A percentile compares a stretch with the other conserved stretches of the same genome.
phyloP scores from a whole-genome alignment of 495 filamentous ascomycete genomes.

The Poronia punctata region DNA sequence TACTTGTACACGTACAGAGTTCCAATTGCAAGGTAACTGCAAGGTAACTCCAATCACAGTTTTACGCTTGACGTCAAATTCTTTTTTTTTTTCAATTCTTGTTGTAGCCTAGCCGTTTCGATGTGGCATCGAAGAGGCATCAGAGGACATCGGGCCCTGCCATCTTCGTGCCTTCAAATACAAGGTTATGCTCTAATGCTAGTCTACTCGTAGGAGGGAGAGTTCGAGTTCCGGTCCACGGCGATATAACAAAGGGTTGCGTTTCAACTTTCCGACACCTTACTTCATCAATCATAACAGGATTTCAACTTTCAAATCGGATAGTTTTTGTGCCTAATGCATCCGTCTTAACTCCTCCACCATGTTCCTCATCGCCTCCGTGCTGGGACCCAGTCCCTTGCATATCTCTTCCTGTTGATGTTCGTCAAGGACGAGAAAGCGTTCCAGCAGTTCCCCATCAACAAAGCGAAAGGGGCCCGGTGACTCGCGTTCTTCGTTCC shows the following conservation, averaged over 20 bases:
- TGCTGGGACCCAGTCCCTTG: constrained; percentile 50
- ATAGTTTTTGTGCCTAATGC: constrained; percentile 37
- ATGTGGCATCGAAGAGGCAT: no score
- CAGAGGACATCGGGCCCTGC: background rate
- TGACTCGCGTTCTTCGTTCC: constrained; percentile 57
- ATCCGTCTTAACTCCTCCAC: constrained; percentile 69
- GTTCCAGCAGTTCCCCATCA: constrained; percentile 85
- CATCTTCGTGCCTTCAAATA: background rate
- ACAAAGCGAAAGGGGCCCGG: constrained; percentile 82
- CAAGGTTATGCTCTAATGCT: background rate
- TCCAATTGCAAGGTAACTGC: no score
- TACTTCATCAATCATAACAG: background rate
- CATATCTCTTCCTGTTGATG: constrained; percentile 60
- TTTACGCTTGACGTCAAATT: no score
- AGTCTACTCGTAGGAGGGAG: background rate
- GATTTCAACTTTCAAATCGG: background rate
- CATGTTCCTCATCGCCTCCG: constrained; percentile 64
- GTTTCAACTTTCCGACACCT: no score
- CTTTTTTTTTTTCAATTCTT: no score
- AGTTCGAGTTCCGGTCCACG: background rate
- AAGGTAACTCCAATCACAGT: no score
- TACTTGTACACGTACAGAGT: background rate
- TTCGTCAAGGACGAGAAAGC: constrained; percentile 66
- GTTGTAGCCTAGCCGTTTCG: no score
- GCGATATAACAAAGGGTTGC: no score